A percentile compares a stretch with the other conserved stretches of the same genome.
These are phyloP conservation scores for Nigrograna mackinnonii DNA, from an alignment of 2,329 filamentous ascomycete species.

Conservation along the genomic window DNA sequence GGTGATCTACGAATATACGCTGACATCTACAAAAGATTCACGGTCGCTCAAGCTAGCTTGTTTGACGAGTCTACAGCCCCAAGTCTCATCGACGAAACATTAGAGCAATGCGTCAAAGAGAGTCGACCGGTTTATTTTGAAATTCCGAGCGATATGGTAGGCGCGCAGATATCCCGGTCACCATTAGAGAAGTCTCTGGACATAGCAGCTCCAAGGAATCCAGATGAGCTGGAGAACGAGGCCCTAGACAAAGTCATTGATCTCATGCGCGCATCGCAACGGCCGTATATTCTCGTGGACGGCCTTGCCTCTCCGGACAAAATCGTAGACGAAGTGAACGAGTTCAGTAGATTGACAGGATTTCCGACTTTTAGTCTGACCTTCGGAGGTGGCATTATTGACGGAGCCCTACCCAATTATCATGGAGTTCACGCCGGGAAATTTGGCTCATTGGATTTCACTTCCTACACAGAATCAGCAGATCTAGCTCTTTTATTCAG, in stretches of 20 bases:
- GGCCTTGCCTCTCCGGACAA: conserved; percentile 49
- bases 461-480: conserved; percentile 17
- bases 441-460: conserved; percentile 39
- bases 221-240: conserved; percentile 19
- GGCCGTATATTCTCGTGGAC: conserved; percentile 57
- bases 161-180: conserved; percentile 32
- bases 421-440: conserved; percentile 54
- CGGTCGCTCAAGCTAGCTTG: conserved; percentile 53
- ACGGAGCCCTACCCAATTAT: conserved; percentile 52
- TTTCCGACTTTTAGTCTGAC: conserved; percentile 54
- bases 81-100: conserved; percentile 53
- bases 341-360: conserved; percentile 46
- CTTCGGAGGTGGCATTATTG: conserved; percentile 55
- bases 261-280: conserved; percentile 49
- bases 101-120: conserved; percentile 55
- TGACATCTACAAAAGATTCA: conserved; percentile 54
- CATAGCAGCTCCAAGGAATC: conserved; percentile 18
- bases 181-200: conserved; percentile 25
- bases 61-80: conserved; percentile 50
- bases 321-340: conserved; percentile 47
- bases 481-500: conserved; percentile 49
- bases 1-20: conserved; percentile 56
- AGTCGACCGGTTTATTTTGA: conserved; percentile 61
- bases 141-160: conserved; percentile 58
- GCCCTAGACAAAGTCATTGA: conserved; percentile 43